Conservation (phyloP, 768 basidiomycete genomes). For the Dentipellis sp. region DNA sequence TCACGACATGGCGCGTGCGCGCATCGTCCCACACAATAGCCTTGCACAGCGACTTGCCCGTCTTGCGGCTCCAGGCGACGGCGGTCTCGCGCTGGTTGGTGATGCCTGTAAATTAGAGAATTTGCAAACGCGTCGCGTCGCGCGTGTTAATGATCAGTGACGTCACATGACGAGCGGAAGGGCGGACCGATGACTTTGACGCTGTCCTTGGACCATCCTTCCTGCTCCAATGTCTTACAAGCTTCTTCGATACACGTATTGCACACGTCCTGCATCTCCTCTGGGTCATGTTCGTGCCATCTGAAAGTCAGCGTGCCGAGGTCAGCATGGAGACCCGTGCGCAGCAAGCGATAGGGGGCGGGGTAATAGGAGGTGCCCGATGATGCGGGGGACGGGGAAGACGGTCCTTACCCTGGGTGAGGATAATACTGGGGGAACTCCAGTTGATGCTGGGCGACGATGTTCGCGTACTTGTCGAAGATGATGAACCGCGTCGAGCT, state of each 20-base stretch:
- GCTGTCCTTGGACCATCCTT: conserved; percentile 72
- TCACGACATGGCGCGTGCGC: conserved; percentile 80
- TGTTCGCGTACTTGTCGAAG: conserved; percentile 80
- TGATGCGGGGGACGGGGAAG: background rate
- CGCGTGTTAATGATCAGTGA: conserved; percentile 1
- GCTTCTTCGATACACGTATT: conserved; percentile 69
- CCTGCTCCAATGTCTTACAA: conserved; percentile 56
- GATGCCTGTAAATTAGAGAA: conserved; percentile 50
- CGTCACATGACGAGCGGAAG: background rate
- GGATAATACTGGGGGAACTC: conserved; percentile 95
- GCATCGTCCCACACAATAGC: conserved; percentile 97
- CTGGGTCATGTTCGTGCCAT: conserved; percentile 94
- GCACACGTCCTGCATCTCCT: conserved; percentile 69
- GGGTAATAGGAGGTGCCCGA: background rate
- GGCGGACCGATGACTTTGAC: conserved; percentile 85
- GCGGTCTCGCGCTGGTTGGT: conserved; percentile 98
- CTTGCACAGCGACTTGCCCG: conserved; percentile 80
- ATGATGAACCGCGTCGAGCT: conserved; percentile 90
- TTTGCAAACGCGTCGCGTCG: background rate
- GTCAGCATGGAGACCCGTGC: background rate
- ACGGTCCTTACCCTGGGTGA: conserved; percentile 54
- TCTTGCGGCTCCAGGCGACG: conserved; percentile 84
- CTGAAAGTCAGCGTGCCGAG: conserved; percentile 26
- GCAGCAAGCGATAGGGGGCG: background rate
- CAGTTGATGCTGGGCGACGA: conserved; percentile 80